phyloP scores from a whole-genome alignment of 257 asterid species.

The Anisodus tanguticus region DNA sequence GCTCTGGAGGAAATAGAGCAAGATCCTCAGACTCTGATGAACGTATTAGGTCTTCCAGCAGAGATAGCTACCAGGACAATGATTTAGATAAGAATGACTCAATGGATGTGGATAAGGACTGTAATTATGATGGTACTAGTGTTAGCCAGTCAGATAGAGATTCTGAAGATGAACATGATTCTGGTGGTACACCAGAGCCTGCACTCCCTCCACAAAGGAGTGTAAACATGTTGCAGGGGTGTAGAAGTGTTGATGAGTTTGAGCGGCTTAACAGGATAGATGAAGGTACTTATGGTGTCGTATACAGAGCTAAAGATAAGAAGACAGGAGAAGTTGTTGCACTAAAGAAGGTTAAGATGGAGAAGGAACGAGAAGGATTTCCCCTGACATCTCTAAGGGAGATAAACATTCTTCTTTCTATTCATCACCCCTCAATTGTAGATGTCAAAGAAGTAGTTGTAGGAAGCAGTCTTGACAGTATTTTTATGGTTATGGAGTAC shows the following conservation, averaged over 20 bases:
- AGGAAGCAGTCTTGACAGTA: constrained; percentile 72
- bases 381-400: constrained; percentile 87
- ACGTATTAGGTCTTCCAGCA: constrained; percentile 63
- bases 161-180: constrained; percentile 54
- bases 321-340: constrained; percentile 90
- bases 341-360: constrained; percentile 89
- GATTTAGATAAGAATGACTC: constrained; percentile 46
- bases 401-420: constrained; percentile 78
- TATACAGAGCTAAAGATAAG: constrained; percentile 83
- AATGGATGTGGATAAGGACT: constrained; percentile 55
- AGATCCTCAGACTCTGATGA: constrained; percentile 69
- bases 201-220: constrained; percentile 58
- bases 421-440: constrained; percentile 78
- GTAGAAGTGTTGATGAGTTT: constrained; percentile 83
- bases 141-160: constrained; percentile 60
- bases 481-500: constrained; percentile 93
- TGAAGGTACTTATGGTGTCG: constrained; percentile 94
- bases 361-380: constrained; percentile 84
- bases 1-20: constrained; percentile 54
- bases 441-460: constrained; percentile 92
- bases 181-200: constrained; percentile 55
- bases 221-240: constrained; percentile 88
- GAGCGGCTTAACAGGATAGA: constrained; percentile 87
- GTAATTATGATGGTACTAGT: constrained; percentile 42
- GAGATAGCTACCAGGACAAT: constrained; percentile 55